Evolutionary conservation across 768 basidiomycete genomes (phyloP).

Genomic region (Suillus paluster): DNA sequence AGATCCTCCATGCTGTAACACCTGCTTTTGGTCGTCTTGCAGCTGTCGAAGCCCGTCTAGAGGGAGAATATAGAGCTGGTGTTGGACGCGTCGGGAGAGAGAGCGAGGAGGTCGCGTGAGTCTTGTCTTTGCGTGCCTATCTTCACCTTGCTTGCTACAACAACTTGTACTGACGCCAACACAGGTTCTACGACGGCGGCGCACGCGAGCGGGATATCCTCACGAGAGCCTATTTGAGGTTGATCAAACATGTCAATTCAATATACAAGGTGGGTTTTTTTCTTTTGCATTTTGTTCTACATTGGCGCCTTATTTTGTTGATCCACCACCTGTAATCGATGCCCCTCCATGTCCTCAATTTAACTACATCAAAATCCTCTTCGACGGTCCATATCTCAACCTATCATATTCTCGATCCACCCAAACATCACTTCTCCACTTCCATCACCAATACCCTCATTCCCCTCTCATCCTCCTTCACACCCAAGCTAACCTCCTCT

Average conservation of each 20-base stretch:
- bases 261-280: slow-evolving; percentile 81
- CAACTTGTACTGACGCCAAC: background rate
- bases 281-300: too few species aligned
- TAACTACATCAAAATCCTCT: too few species aligned
- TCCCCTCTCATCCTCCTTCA: background rate
- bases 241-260: slow-evolving; percentile 89
- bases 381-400: too few species aligned
- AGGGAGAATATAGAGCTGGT: slow-evolving; percentile 91
- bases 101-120: slow-evolving; percentile 90
- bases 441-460: too few species aligned
- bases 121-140: slow-evolving; percentile 16
- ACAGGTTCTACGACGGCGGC: slow-evolving; percentile 92
- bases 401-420: too few species aligned
- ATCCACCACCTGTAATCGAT: too few species aligned
- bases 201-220: slow-evolving; percentile 82
- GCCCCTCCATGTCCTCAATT: background rate
- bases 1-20: slow-evolving; percentile 81
- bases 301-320: too few species aligned
- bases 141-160: background rate
- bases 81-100: slow-evolving; percentile 87
- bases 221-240: slow-evolving; percentile 69
- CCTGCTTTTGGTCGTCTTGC: slow-evolving; percentile 93
- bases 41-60: slow-evolving; percentile 81
- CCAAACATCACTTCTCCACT: too few species aligned
- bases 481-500: background rate